phyloP scores from a whole-genome alignment of 2,329 filamentous ascomycete genomes.

The Coleophoma eucalyptorum region DNA sequence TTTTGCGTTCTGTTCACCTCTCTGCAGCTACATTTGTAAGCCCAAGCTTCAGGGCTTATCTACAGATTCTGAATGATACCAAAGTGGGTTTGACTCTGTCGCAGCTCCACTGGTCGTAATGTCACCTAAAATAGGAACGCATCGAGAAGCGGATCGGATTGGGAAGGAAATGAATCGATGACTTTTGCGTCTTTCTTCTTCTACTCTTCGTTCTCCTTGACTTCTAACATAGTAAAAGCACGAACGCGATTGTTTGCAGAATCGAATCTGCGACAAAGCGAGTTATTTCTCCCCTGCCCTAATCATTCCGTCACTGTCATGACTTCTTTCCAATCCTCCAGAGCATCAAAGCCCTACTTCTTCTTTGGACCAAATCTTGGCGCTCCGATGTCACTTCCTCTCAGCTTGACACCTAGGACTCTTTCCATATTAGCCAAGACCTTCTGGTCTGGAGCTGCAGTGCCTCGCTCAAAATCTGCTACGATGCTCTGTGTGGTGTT shows the following conservation, averaged over 20 bases:
- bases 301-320: too few relatives aligned
- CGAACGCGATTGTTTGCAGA: not conserved
- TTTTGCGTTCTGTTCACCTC: too few relatives aligned
- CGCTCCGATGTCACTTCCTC: slow-evolving; percentile 79
- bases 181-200: slow-evolving; percentile 3
- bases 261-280: not conserved
- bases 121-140: too few relatives aligned
- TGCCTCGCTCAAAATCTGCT: slow-evolving; percentile 81
- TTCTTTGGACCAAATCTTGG: slow-evolving; percentile 77
- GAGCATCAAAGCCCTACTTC: slow-evolving; percentile 33
- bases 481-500: slow-evolving; percentile 80
- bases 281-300: too few relatives aligned
- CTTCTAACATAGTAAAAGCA: slow-evolving; percentile 7
- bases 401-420: slow-evolving; percentile 82
- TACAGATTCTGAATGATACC: too few relatives aligned
- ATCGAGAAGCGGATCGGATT: too few relatives aligned
- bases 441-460: slow-evolving; percentile 78
- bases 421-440: slow-evolving; percentile 74
- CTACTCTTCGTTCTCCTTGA: slow-evolving; percentile 1
- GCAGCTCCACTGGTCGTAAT: too few relatives aligned
- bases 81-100: too few relatives aligned
- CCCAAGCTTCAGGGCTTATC: too few relatives aligned
- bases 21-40: too few relatives aligned
- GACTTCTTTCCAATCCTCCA: too few relatives aligned
- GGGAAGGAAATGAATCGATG: not conserved